Evolutionary conservation across 2,329 filamentous ascomycete genomes (phyloP).

Genomic region (Ascomycota sp.): DNA sequence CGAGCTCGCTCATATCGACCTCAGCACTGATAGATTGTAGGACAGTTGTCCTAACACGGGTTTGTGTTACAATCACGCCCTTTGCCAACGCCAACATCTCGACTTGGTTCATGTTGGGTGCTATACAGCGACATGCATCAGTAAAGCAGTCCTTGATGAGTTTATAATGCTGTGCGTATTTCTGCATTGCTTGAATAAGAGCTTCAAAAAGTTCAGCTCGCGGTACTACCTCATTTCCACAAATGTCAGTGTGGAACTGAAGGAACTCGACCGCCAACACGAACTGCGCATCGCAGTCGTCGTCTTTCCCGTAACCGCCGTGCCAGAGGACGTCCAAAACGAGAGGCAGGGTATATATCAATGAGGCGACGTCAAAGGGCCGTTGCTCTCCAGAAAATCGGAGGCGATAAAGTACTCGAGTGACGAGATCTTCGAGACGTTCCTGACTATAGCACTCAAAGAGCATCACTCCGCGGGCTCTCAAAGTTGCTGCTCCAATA

Average conservation of each 20-base stretch:
- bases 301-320: constrained; percentile 51
- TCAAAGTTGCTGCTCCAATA: constrained; percentile 69
- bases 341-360: constrained; percentile 74
- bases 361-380: constrained; percentile 73
- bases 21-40: constrained; percentile 82
- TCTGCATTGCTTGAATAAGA: constrained; percentile 68
- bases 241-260: constrained; percentile 69
- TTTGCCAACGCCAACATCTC: constrained; percentile 62
- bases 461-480: constrained; percentile 56
- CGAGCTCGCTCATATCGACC: constrained; percentile 72
- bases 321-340: constrained; percentile 59
- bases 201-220: constrained; percentile 51
- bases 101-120: constrained; percentile 51
- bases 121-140: constrained; percentile 67
- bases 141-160: constrained; percentile 80
- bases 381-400: constrained; percentile 82
- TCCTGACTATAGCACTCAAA: constrained; percentile 56
- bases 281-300: constrained; percentile 71
- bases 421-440: constrained; percentile 65
- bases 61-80: constrained; percentile 60
- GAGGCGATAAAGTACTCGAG: constrained; percentile 73
- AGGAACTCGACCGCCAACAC: constrained; percentile 77
- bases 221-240: constrained; percentile 54
- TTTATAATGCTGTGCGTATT: constrained; percentile 85
- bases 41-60: constrained; percentile 62